Evolutionary conservation across 805 yeast genomes (phyloP), one percentile per base, ranked within the genome.

Genomic region (Candida golubevii): DNA sequence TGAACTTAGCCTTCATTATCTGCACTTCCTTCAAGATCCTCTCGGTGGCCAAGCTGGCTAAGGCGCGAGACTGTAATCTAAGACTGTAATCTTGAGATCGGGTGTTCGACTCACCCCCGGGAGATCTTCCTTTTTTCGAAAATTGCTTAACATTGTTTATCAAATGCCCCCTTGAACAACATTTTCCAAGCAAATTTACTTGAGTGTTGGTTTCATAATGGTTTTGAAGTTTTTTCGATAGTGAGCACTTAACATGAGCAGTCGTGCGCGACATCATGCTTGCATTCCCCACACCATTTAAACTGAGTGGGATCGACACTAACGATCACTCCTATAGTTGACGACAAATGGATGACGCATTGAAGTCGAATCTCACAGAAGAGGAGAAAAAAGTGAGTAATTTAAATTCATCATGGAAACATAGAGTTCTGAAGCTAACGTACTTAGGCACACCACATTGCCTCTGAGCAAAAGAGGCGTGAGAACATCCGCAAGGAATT

Each of bases 381-480:
- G 58, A 54, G 35, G 51, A 54, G 33, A 54, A 54, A 33, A 54
- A 54, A 36, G 58, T 54, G 42, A 26, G 56, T 45, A 11, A 10
- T 15, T 11, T 33, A 8, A 13, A 13, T 13, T 8, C 8, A 7
- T 33, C 14, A 13, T n/a, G 27, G 23, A 10, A 3, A 18, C 23
- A 18, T 18, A 18, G 15, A n/a, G 11, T 9, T 8, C n/a, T 31
- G 2, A 4, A 23, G 38, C 56, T 54, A 48, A 54, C 50, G 3
- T 5, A 18, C 1, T 9, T 37, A 82, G 80, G 83, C 82, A 6
- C 86, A 83, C 53, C 95, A 86, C 57, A 85, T 87, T 7, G 86
- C 86, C 6, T 83, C 90, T 0, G 98, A 90, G 60, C 90, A 88
- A 60, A 85, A 85, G 57, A 72, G 98, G 55, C 72, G 98, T 49